Evolutionary conservation across 2,329 filamentous ascomycete genomes (phyloP).

Genomic region (Pleoardoris graminearum): DNA sequence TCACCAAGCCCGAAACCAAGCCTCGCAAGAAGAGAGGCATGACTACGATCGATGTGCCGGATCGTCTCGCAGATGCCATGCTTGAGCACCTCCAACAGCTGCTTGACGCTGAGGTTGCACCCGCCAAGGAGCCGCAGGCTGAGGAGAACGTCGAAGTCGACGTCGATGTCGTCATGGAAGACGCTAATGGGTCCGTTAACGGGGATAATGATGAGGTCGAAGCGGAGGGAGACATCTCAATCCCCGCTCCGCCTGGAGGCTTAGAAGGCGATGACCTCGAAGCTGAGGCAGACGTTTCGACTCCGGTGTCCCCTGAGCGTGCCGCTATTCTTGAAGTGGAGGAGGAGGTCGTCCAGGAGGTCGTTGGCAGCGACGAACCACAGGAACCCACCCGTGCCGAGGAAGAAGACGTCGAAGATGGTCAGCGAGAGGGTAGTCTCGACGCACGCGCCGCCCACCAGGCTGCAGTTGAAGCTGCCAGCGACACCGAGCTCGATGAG

Average conservation of each 20-base stretch:
- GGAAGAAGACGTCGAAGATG: neutral
- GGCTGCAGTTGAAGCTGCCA: neutral
- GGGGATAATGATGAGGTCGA: neutral
- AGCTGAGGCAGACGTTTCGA: too few relatives aligned
- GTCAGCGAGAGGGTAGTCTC: neutral
- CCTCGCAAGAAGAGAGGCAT: constrained; percentile 34
- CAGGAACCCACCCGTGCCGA: neutral
- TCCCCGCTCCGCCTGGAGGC: too few relatives aligned
- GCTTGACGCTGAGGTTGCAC: neutral
- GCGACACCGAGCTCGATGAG: neutral
- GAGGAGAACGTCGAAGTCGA: neutral
- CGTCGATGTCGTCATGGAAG: neutral
- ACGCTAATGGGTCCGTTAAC: neutral
- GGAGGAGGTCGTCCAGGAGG: neutral
- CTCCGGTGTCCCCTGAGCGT: too few relatives aligned
- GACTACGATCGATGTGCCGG: constrained; percentile 31
- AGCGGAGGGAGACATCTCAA: too few relatives aligned
- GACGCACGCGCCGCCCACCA: neutral
- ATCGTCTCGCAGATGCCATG: constrained; percentile 26
- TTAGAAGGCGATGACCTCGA: neutral
- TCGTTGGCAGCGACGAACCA: neutral
- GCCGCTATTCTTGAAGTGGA: neutral
- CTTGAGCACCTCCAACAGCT: constrained; percentile 19
- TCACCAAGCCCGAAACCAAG: constrained; percentile 11
- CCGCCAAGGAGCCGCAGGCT: neutral